A percentile compares a stretch with the other conserved stretches of the same genome.
Conservation (phyloP, 495 filamentous ascomycete species). For the Chlorociboria aeruginascens region DNA sequence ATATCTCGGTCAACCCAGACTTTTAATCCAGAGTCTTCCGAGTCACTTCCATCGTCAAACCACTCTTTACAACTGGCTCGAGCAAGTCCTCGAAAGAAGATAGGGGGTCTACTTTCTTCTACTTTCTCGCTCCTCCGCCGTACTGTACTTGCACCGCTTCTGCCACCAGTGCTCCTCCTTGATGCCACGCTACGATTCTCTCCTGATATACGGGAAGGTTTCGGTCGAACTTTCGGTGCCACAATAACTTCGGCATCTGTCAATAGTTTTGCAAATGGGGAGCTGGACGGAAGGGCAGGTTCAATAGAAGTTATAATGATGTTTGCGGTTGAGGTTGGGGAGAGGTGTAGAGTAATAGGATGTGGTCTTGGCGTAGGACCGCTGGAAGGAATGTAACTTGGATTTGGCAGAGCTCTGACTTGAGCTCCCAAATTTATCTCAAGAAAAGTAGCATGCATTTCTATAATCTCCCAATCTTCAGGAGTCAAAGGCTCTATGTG, state of each 20-base stretch:
- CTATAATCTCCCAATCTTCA: slow-evolving; percentile 98
- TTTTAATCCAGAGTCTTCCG: slow-evolving; percentile 50
- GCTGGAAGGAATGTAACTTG: slow-evolving; percentile 41
- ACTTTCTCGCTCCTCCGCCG: slow-evolving; percentile 39
- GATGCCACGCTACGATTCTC: slow-evolving; percentile 62
- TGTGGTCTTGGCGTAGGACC: slow-evolving; percentile 42
- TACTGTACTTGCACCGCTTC: slow-evolving; percentile 58
- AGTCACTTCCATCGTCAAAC: slow-evolving; percentile 53
- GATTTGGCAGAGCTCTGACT: slow-evolving; percentile 85
- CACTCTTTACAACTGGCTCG: slow-evolving; percentile 50
- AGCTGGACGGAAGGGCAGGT: slow-evolving; percentile 53
- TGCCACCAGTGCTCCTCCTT: slow-evolving; percentile 55
- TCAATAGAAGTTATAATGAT: slow-evolving; percentile 71
- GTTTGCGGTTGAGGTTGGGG: slow-evolving; percentile 89
- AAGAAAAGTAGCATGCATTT: slow-evolving; percentile 87
- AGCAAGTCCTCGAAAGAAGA: slow-evolving; percentile 73
- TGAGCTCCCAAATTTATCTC: slow-evolving; percentile 90
- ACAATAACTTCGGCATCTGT: slow-evolving; percentile 95
- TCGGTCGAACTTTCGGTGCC: slow-evolving; percentile 63
- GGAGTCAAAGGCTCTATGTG: slow-evolving; percentile 92
- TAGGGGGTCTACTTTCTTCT: slow-evolving; percentile 47
- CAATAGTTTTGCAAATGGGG: slow-evolving; percentile 80
- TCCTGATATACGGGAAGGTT: slow-evolving; percentile 28
- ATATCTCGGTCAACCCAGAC: slow-evolving; percentile 78
- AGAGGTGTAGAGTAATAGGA: slow-evolving; percentile 83